Evolutionary conservation across 352 stramenopile genomes (phyloP), one percentile per base, ranked within the genome.

Genomic region (Pilasporangium apinafurcum): DNA sequence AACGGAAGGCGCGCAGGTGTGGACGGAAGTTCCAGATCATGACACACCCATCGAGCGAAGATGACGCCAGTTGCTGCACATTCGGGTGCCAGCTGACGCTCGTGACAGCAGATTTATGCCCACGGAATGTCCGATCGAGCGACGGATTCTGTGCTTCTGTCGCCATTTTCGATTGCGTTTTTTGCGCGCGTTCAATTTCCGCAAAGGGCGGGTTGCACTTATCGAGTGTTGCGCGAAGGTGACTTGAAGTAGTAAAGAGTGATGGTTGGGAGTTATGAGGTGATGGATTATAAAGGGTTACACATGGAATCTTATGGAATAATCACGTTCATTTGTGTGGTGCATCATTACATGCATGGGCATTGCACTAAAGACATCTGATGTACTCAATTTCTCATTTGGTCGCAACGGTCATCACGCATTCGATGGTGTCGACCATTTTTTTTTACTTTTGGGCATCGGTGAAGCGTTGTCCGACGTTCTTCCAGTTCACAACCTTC

Each of bases 401-500:
- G 20, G 16, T 16, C 8, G 3, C 2, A 35, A 13, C 10, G 29
- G n/a, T n/a, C n/a, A n/a, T n/a, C n/a, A n/a, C n/a, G n/a, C n/a
- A n/a, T n/a, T n/a, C n/a, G n/a, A n/a, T n/a, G n/a, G n/a, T n/a
- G n/a, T n/a, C n/a, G n/a, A n/a, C n/a, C n/a, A n/a, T n/a, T n/a
- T n/a, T n/a, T 24, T 17, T 45, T 66, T 75, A 89, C 60, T 89
- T 85, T 62, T 86, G 73, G 24, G 80, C 77, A 7, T 56, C 72
- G 13, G 76, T 48, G 63, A 73, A 88, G 45, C 77, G 75, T 51
- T 92, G 72, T 55, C 83, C 71, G 17, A 92, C 77, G 61, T 91
- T 92, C 53, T 97, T 83, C 94, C 94, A 98, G 79, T 98, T 94
- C 53, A 97, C 83, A 47, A 98, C 77, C 51, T 97, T 76, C 80